phyloP scores from a whole-genome alignment of 345 rosid genomes.

The Aquilaria yunnanensis region DNA sequence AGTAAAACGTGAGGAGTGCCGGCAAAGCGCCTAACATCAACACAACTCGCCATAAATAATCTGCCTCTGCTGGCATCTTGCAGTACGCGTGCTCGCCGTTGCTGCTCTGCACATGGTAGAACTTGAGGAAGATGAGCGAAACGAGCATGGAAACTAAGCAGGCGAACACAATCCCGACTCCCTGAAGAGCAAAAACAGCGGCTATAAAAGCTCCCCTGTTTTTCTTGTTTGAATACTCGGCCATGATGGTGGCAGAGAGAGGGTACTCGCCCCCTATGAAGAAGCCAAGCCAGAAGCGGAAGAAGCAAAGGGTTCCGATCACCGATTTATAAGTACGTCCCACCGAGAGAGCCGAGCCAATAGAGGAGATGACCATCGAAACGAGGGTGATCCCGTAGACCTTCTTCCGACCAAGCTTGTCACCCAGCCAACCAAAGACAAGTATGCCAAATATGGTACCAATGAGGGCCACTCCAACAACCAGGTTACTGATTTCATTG shows the following conservation, averaged over 20 bases:
- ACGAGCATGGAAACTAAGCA: constrained; percentile 37
- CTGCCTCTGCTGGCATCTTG: constrained; percentile 36
- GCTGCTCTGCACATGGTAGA: constrained; percentile 13
- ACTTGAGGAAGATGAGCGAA: constrained; percentile 18
- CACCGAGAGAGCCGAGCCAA: constrained; percentile 43
- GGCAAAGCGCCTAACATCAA: constrained; percentile 57
- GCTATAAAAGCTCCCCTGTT: constrained; percentile 34
- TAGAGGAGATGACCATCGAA: constrained; percentile 38
- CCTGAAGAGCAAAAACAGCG: constrained; percentile 61
- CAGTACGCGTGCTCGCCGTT: not conserved
- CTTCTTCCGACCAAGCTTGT: constrained; percentile 39
- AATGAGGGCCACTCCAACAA: constrained; percentile 30
- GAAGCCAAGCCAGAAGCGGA: constrained; percentile 27
- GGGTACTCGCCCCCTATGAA: constrained; percentile 72
- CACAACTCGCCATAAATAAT: constrained; percentile 54
- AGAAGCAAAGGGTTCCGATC: constrained; percentile 14
- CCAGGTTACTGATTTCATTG: constrained; percentile 5
- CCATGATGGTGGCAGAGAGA: constrained; percentile 62
- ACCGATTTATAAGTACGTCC: constrained; percentile 44
- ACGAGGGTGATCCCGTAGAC: constrained; percentile 15
- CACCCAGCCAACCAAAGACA: constrained; percentile 47
- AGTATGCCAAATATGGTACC: constrained; percentile 49
- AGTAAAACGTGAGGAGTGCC: constrained; percentile 51
- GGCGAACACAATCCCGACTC: constrained; percentile 49
- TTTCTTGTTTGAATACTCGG: constrained; percentile 48